A percentile compares a stretch with the other conserved stretches of the same genome.
Evolutionary conservation across 768 basidiomycete genomes (phyloP).

Genomic region (Boletus vinaceobasis): DNA sequence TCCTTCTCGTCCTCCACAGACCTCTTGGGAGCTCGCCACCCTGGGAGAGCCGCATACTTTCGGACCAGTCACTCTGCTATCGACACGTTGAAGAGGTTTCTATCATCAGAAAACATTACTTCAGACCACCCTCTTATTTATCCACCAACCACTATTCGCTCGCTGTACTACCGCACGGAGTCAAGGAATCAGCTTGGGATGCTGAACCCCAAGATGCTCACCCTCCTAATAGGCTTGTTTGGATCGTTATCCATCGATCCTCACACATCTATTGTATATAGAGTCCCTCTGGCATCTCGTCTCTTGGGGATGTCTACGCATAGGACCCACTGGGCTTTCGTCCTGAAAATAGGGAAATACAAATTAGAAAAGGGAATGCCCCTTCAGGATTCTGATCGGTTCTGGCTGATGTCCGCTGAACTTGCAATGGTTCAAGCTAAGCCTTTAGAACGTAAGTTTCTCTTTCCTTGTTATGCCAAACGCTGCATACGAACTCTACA

Average conservation of each 20-base stretch:
- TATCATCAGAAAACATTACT: conserved; percentile 13
- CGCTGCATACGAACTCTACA: conserved; percentile 11
- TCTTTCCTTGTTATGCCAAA: neutral
- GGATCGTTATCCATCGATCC: conserved; percentile 45
- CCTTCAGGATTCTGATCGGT: conserved; percentile 47
- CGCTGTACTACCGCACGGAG: conserved; percentile 39
- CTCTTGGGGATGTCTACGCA: conserved; percentile 17
- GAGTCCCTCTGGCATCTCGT: conserved; percentile 27
- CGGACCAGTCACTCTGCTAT: conserved; percentile 6
- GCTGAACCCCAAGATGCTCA: conserved; percentile 37
- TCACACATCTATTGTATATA: conserved; percentile 25
- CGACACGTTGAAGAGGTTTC: conserved; percentile 9
- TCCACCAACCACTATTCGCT: conserved; percentile 35
- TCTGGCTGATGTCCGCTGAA: conserved; percentile 57
- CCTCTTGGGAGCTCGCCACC: neutral
- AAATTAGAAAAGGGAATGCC: conserved; percentile 37
- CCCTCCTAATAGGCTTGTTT: conserved; percentile 45
- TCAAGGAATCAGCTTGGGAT: conserved; percentile 31
- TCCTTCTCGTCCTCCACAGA: neutral
- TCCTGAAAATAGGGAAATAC: conserved; percentile 43
- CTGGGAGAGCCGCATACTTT: neutral
- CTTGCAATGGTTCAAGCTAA: conserved; percentile 30
- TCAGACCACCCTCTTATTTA: conserved; percentile 8
- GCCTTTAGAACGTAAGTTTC: conserved; percentile 13
- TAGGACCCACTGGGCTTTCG: conserved; percentile 47